phyloP scores from a whole-genome alignment of 2,329 filamentous ascomycete species.

The Aspergillus puulaauensis region DNA sequence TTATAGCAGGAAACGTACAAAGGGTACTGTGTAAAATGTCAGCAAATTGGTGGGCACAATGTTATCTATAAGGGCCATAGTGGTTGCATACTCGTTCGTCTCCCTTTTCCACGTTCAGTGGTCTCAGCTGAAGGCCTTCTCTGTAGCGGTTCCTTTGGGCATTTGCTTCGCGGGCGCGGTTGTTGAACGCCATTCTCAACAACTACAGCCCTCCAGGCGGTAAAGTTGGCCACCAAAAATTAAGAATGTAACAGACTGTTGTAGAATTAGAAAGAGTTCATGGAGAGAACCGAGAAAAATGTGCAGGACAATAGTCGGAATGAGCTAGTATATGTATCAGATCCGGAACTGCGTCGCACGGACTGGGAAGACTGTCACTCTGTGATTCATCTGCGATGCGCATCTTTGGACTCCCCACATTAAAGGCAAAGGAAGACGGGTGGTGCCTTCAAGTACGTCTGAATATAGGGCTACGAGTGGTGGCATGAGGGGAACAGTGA shows the following conservation, averaged over 20 bases:
- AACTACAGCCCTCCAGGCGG: background rate
- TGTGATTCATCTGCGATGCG: conserved; percentile 2
- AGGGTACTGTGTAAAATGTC: conserved; percentile 17
- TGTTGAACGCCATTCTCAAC: conserved; percentile 22
- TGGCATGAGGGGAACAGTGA: conserved; percentile 15
- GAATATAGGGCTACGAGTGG: background rate
- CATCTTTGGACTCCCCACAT: conserved; percentile 4
- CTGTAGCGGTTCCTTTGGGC: conserved; percentile 12
- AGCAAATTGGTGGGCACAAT: conserved; percentile 2
- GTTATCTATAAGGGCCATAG: background rate
- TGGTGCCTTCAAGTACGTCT: background rate
- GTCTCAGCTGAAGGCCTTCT: conserved; percentile 28
- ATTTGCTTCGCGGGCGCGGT: conserved; percentile 1
- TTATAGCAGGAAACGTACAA: conserved; percentile 14
- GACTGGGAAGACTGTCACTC: conserved; percentile 8
- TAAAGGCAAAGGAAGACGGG: background rate
- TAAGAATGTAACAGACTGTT: background rate
- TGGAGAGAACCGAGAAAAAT: background rate
- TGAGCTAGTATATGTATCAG: conserved; percentile 17
- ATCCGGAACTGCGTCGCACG: conserved; percentile 15
- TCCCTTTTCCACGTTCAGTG: conserved; percentile 34
- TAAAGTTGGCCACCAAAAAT: background rate
- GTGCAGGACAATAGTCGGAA: background rate
- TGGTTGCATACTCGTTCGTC: conserved; percentile 34
- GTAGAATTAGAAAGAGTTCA: background rate